Evolutionary conservation across 208 protist genomes (phyloP).

Genomic region (Endotrypanum monterogeii): DNA sequence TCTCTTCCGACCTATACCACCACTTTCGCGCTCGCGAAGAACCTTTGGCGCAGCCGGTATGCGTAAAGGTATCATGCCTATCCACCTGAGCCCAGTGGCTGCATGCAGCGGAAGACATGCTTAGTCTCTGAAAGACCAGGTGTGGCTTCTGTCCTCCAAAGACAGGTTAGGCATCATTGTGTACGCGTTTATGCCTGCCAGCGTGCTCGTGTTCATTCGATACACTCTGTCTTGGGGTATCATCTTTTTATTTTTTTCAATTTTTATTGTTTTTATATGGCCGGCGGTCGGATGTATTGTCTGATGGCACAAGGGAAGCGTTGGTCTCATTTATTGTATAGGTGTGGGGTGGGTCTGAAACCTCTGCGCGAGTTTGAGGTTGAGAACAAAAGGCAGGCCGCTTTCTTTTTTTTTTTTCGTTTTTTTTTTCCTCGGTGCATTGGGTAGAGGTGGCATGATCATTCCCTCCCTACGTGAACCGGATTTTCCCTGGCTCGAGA

Average conservation of each 20-base stretch:
- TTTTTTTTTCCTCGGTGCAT: not conserved
- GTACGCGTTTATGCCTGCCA: not conserved
- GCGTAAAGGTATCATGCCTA: too few relatives aligned
- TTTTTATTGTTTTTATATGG: not conserved
- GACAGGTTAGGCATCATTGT: not conserved
- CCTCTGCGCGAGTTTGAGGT: not conserved
- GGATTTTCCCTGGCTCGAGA: too few relatives aligned
- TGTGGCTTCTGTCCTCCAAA: too few relatives aligned
- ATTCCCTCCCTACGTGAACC: not conserved
- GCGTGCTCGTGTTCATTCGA: not conserved
- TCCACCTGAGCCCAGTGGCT: too few relatives aligned
- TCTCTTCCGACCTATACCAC: too few relatives aligned
- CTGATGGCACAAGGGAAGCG: too few relatives aligned
- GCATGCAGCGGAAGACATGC: too few relatives aligned
- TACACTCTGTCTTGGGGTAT: not conserved
- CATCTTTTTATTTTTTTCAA: not conserved
- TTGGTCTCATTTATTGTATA: too few relatives aligned
- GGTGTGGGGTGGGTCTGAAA: not conserved
- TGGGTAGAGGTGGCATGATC: conserved; percentile 1
- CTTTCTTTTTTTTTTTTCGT: not conserved
- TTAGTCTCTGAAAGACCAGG: too few relatives aligned
- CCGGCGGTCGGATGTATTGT: too few relatives aligned
- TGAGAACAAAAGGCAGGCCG: not conserved
- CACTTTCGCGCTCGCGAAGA: too few relatives aligned
- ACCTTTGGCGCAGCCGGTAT: too few relatives aligned